Base-by-base conservation (phyloP, 1,284 basidiomycete genomes). In the Puccinia triticina region DNA sequence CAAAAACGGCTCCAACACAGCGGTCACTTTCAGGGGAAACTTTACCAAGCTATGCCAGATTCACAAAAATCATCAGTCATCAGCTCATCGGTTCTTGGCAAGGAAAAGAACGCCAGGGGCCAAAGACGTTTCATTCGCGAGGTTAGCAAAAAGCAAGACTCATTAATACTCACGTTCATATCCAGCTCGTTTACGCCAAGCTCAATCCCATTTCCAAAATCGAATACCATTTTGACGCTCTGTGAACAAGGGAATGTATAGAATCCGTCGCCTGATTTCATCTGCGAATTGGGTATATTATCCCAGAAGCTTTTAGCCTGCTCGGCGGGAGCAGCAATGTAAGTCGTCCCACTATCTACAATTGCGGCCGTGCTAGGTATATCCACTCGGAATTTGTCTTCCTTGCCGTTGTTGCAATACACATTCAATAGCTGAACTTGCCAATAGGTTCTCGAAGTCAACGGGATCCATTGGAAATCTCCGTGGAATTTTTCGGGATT, bases 211-310 rank as follows among this genome's bases (percentile, higher is more conserved):
- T 76, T 76, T n/a, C 73, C 80, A 32, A 82, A 82, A 55, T 82
- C 80, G 40, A 82, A 82, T 4, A 73, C 55, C 64, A 82, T 75
- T 46, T 76, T 66, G 14, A 82, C 40, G 21, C 37, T 76, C 64
- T 82, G 80, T 21, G 40, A 21, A 46, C 80, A 82, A 55, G 80
- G 80, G 55, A 75, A 82, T n/a, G 80, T 82, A 32, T 82, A 82
- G 43, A 82, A 82, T 50, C 80, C 73, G 43, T 82, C 73, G 14
- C 80, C 80, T 26, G 59, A 34, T 32, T 67, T 66, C n/a, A 61
- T 53, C 48, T 48, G 23, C 29, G 80, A 75, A 76, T 82, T 75
- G 3, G 80, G 80, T 66, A 82, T 32, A 55, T 34, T 82, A 43
- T 69, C 73, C 80, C 80, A 82, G 40, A 82, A 82, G 37, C 61